Evolutionary conservation across 164 flowering plant species (phyloP), one percentile per base, ranked within the genome.

Genomic region (Cinnamomum micranthum): DNA sequence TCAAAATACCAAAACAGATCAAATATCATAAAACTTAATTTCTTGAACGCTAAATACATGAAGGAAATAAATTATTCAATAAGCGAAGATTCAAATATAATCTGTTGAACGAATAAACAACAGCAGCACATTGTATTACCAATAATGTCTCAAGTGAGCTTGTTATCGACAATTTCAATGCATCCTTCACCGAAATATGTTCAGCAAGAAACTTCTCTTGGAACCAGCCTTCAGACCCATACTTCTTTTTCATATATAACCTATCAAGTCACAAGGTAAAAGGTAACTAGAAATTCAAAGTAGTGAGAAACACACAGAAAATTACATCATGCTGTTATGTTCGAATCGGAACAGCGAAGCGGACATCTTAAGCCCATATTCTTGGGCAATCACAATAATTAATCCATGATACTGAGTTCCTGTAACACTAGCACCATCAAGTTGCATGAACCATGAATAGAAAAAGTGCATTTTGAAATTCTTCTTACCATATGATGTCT

Each of bases 171-270:
- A 83, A 72, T 73, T 89, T 91, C 68, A 92, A 84, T 68, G 87
- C 87, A 83, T 95, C 95, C 84, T 92, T 91, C 72, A 79, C 83
- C 24, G 93, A 82, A 71, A 87, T 70, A 55, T 72, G 58, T 63
- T 75, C 80, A 65, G 79, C 24, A 59, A 65, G 74, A 78, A 80
- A 73, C 74, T 65, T 84, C 74, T 82, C 88, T 58, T 81, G 80
- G 74, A 84, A 88, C 97, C 94, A 91, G 60, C 20, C 71, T 76
- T 92, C 92, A 65, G 88, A 83, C 55, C 84, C 87, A 70, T 88
- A 91, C 85, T 87, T 92, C 69, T 35, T 78, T 85, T 88, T 86
- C 87, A 94, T 75, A 76, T 81, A 80, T 62, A 76, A 79, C 90
- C 97, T 92, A 81, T 75, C 80, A 76, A 76, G 47, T 41, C 47